A percentile compares a stretch with the other conserved stretches of the same genome.
These are phyloP conservation scores for Pyronema omphalodes DNA, from an alignment of 495 filamentous ascomycete genomes.

Conservation along the genomic window DNA sequence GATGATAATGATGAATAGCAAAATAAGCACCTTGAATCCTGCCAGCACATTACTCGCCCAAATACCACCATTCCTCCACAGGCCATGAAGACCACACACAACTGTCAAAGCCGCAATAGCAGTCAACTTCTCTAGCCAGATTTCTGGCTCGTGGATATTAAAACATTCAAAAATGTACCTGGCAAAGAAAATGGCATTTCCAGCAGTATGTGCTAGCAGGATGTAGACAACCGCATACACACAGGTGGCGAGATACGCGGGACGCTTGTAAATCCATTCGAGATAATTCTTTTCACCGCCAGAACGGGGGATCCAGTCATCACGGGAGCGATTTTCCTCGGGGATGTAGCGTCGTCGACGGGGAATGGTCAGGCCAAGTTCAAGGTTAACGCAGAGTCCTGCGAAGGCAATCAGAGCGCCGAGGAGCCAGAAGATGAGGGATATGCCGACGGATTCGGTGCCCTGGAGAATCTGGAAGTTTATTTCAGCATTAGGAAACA, in stretches of 20 bases:
- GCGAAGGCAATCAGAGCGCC: conserved; percentile 26
- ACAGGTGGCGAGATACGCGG: conserved; percentile 28
- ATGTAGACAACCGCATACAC: conserved; percentile 33
- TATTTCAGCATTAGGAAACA: too few species aligned
- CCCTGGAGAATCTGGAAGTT: conserved; percentile 19
- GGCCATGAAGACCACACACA: conserved; percentile 31
- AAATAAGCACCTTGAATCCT: conserved; percentile 29
- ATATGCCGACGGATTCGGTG: conserved; percentile 31
- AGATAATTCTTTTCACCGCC: conserved; percentile 38
- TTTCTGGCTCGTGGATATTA: conserved; percentile 7
- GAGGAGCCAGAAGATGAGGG: conserved; percentile 27
- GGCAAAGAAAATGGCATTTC: conserved; percentile 32
- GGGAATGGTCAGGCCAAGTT: conserved; percentile 30
- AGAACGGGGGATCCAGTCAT: conserved; percentile 27
- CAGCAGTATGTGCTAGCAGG: conserved; percentile 32
- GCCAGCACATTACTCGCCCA: conserved; percentile 33
- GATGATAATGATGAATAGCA: conserved; percentile 28
- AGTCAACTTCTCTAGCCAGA: conserved; percentile 26
- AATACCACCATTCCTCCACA: conserved; percentile 33
- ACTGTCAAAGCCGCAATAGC: conserved; percentile 28
- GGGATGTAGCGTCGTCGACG: conserved; percentile 22
- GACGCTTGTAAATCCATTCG: conserved; percentile 28
- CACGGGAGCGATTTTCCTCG: too few species aligned
- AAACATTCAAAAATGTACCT: conserved; percentile 25
- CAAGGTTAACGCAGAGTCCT: conserved; percentile 33